phyloP scores from a whole-genome alignment of 225 moss, liverwort and hornwort genomes.

The Lunularia cruciata region DNA sequence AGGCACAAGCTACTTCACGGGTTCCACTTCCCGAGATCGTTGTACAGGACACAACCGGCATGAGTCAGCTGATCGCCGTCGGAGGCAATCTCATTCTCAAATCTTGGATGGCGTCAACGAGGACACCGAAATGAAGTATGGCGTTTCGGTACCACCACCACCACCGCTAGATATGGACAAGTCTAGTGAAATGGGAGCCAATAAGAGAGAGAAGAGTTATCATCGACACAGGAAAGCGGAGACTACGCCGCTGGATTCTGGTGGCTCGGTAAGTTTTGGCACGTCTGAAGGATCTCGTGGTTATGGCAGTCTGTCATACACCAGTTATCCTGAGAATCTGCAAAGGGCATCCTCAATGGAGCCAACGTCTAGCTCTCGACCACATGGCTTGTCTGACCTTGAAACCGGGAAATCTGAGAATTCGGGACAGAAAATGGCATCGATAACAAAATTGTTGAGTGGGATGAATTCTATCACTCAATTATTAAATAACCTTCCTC shows the following conservation, averaged over 20 bases:
- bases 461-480: slow-evolving; percentile 12
- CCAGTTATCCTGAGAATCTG: neutral
- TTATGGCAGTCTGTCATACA: neutral
- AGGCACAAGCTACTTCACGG: neutral
- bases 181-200: no score
- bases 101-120: neutral
- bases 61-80: no score
- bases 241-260: neutral
- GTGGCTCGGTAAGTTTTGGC: neutral
- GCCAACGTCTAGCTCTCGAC: neutral
- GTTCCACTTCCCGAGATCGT: neutral
- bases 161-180: neutral
- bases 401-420: neutral
- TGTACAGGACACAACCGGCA: neutral
- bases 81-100: no score
- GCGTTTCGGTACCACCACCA: neutral
- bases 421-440: neutral
- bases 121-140: neutral
- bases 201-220: neutral
- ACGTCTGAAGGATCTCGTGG: neutral
- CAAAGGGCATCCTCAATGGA: neutral
- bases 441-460: neutral
- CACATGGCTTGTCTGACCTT: neutral
- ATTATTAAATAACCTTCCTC: slow-evolving; percentile 4
- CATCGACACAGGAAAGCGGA: neutral